Evolutionary conservation across 495 filamentous ascomycete genomes (phyloP), one percentile per base, ranked within the genome.

Genomic region (Podospora didyma): DNA sequence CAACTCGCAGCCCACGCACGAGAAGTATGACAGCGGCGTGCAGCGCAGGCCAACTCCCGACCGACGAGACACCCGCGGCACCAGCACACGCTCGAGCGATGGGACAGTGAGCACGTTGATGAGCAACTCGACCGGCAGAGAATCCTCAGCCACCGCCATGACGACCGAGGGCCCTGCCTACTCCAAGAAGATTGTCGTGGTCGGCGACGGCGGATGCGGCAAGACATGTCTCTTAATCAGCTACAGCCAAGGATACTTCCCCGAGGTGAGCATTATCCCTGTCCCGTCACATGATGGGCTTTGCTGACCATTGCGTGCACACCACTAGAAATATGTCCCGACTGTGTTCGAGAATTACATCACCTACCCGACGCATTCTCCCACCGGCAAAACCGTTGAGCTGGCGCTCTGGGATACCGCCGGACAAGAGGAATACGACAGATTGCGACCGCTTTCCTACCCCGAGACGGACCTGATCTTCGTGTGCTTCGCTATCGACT

Each of bases 291-390:
- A 20, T 50, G 23, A 31, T 47, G 12, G n/a, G n/a, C 48, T 10
- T 20, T n/a, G 46, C 48, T 48, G 28, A 53, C 48, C 44, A 51
- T 53, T 54, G n/a, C 20, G 49, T 50, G 31, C 42, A 41, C 39
- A 26, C 20, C 45, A 49, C 24, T 28, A 98, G 94, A 98, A 97
- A 97, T 98, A 98, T 68, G 93, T 98, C 49, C 94, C 94, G 2
- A 98, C 94, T 0, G 94, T 98, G 57, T 98, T 98, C 69, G 94
- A 98, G 68, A 98, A 98, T 76, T 98, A 98, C 80, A 97, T 97
- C 74, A 96, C 94, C 37, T 91, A 97, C 73, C 94, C 91, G 52
- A 84, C 82, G 37, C 95, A 98, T 69, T 84, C 86, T 62, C 77
- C 83, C 10, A 89, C 87, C 22, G 92, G 94, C 60, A 97, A 97